phyloP scores from a whole-genome alignment of 2,329 filamentous ascomycete species.

The Fusarium anguioides region DNA sequence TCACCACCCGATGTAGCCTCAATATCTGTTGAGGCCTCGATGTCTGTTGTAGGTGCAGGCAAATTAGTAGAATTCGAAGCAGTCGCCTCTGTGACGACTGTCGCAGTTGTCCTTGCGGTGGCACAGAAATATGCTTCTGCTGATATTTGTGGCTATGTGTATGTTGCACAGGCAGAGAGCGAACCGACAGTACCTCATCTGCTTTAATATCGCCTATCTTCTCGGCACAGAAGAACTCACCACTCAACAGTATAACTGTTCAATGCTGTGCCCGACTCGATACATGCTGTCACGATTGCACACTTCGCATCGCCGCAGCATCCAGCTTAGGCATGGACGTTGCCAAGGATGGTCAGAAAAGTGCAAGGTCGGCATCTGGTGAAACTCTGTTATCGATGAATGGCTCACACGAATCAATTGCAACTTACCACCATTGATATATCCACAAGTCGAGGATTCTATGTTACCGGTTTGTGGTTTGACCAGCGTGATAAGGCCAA shows the following conservation, averaged over 20 bases:
- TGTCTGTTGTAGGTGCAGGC: no score
- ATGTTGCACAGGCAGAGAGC: slow-evolving; percentile 27
- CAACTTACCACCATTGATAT: slow-evolving; percentile 2
- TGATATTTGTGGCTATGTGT: slow-evolving; percentile 9
- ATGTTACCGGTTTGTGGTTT: not conserved
- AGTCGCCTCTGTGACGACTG: not conserved
- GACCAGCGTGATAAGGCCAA: not conserved
- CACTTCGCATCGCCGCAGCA: slow-evolving; percentile 18
- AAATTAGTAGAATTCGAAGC: no score
- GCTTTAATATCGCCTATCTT: not conserved
- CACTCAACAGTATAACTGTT: slow-evolving; percentile 8
- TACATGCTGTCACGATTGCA: slow-evolving; percentile 14
- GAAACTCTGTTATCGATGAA: not conserved
- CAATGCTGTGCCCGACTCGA: slow-evolving; percentile 19
- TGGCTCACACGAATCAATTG: not conserved
- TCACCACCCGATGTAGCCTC: no score
- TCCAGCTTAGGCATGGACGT: not conserved
- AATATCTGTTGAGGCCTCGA: no score
- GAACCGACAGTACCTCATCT: slow-evolving; percentile 2
- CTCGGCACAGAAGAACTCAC: not conserved
- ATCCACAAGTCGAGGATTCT: slow-evolving; percentile 7
- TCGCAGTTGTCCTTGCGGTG: slow-evolving; percentile 3
- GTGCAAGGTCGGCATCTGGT: slow-evolving; percentile 11
- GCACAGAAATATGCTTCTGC: slow-evolving; percentile 19
- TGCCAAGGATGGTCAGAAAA: not conserved